Evolutionary conservation across 805 yeast species (phyloP).

Genomic region (Phaffomyces thermotolerans): DNA sequence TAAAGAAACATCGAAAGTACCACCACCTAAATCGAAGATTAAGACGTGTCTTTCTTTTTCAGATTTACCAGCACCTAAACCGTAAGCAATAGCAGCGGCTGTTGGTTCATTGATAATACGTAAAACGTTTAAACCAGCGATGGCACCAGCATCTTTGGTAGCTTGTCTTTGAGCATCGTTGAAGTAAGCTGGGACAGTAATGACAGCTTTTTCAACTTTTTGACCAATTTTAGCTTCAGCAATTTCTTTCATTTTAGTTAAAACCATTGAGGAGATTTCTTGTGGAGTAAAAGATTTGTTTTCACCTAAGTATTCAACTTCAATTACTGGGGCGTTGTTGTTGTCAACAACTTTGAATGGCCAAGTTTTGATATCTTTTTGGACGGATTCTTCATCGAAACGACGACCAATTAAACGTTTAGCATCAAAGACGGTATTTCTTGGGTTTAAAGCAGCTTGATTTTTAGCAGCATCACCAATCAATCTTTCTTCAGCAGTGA

Average conservation of each 20-base stretch:
- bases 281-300: constrained; percentile 65
- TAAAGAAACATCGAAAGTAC: constrained; percentile 95
- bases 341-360: constrained; percentile 66
- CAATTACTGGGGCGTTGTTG: constrained; percentile 60
- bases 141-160: constrained; percentile 77
- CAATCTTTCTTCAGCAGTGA: constrained; percentile 71
- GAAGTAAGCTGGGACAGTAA: constrained; percentile 76
- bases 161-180: constrained; percentile 79
- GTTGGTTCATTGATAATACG: constrained; percentile 80
- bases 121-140: constrained; percentile 71
- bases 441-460: constrained; percentile 76
- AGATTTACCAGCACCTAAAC: constrained; percentile 85
- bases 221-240: constrained; percentile 73
- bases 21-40: constrained; percentile 97
- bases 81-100: constrained; percentile 98
- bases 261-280: constrained; percentile 70
- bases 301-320: constrained; percentile 65
- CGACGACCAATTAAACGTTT: constrained; percentile 78
- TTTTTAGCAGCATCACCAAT: constrained; percentile 81
- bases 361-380: constrained; percentile 89
- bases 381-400: constrained; percentile 68
- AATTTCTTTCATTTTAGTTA: constrained; percentile 76
- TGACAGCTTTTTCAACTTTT: constrained; percentile 66
- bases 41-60: constrained; percentile 81
- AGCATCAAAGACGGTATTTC: constrained; percentile 75